Conservation (phyloP, 345 rosid species). For the Bruguiera sexangula region DNA sequence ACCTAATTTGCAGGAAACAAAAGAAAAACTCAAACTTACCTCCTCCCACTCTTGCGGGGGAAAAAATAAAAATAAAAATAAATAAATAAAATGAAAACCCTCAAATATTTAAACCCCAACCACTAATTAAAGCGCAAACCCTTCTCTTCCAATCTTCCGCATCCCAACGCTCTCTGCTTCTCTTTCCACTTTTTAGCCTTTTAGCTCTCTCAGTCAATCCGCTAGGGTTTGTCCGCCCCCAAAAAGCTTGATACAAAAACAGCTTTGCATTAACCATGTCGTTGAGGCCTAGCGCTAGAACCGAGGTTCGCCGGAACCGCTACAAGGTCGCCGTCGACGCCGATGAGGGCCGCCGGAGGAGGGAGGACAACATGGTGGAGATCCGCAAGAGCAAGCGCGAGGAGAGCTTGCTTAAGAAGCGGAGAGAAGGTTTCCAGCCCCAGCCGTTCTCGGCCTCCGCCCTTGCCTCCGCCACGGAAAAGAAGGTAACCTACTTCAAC, state of each 20-base stretch:
- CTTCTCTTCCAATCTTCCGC: too few relatives aligned
- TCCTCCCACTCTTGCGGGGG: too few relatives aligned
- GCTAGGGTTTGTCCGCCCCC: too few relatives aligned
- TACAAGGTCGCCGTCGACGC: constrained; percentile 21
- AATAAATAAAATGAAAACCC: too few relatives aligned
- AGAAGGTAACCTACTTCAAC: constrained; percentile 14
- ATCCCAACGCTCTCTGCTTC: too few relatives aligned
- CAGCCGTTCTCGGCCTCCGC: constrained; percentile 10
- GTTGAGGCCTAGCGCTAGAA: constrained; percentile 15
- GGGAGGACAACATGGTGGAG: constrained; percentile 29
- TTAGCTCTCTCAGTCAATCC: too few relatives aligned
- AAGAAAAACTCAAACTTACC: too few relatives aligned
- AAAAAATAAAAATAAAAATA: too few relatives aligned
- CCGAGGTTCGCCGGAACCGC: constrained; percentile 20
- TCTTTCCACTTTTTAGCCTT: too few relatives aligned
- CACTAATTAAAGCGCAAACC: too few relatives aligned
- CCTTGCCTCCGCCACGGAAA: constrained; percentile 13
- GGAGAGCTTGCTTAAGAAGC: constrained; percentile 30
- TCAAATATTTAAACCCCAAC: too few relatives aligned
- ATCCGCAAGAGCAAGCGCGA: constrained; percentile 33
- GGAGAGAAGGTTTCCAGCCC: constrained; percentile 25
- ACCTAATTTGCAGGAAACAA: too few relatives aligned
- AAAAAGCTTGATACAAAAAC: background rate
- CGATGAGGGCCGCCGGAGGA: constrained; percentile 24
- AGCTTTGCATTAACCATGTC: constrained; percentile 6